Evolutionary conservation across 345 rosid species (phyloP).

Genomic region (Isatis tinctoria): DNA sequence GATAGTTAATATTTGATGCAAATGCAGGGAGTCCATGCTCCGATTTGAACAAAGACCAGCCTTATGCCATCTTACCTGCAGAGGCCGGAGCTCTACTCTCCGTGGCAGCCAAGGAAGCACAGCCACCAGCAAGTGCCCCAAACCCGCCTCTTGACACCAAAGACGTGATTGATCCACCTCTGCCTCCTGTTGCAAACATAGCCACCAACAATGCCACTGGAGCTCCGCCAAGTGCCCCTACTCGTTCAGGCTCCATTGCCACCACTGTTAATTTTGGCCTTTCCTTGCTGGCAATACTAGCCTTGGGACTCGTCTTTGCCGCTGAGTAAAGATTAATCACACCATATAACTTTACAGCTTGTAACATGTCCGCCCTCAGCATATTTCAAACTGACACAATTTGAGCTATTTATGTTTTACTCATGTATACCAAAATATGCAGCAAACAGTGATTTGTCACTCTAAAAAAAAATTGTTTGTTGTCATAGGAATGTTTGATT

Average conservation of each 20-base stretch:
- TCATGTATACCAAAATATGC: constrained; percentile 1
- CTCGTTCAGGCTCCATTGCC: constrained; percentile 32
- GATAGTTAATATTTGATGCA: constrained; percentile 27
- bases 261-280: constrained; percentile 32
- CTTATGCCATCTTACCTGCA: constrained; percentile 46
- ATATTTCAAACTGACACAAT: background rate
- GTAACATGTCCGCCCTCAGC: constrained; percentile 15
- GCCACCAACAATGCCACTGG: constrained; percentile 2
- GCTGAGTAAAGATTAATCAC: constrained; percentile 6
- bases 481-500: constrained; percentile 11
- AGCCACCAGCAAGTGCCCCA: constrained; percentile 42
- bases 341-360: background rate
- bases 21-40: constrained; percentile 63
- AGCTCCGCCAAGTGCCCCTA: constrained; percentile 12
- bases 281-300: constrained; percentile 33
- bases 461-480: constrained; percentile 7
- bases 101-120: constrained; percentile 19
- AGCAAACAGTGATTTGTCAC: constrained; percentile 13
- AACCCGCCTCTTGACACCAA: constrained; percentile 42
- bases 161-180: constrained; percentile 71
- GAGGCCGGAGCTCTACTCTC: constrained; percentile 44
- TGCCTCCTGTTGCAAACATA: constrained; percentile 50
- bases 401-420: constrained; percentile 8
- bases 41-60: constrained; percentile 29
- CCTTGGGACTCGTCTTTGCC: constrained; percentile 27